Evolutionary conservation across 495 filamentous ascomycete species (phyloP).

Genomic region (Viridothelium virens): DNA sequence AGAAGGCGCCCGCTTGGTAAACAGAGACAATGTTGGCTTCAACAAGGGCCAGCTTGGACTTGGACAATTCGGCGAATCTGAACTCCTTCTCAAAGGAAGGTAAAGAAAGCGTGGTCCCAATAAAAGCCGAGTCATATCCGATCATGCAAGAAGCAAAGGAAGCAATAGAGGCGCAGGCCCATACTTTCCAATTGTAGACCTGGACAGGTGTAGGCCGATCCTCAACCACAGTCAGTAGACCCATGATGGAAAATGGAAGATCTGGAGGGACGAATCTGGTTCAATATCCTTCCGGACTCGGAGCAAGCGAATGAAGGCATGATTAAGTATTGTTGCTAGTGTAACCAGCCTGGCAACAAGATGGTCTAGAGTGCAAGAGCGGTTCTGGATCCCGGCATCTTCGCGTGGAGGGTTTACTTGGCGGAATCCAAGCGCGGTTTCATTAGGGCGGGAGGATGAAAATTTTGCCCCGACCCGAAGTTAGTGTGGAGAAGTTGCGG

Average conservation of each 20-base stretch:
- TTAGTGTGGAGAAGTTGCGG: not conserved
- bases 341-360: not conserved
- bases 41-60: slow-evolving; percentile 40
- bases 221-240: slow-evolving; percentile 47
- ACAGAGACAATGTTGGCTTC: slow-evolving; percentile 58
- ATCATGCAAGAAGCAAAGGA: slow-evolving; percentile 66
- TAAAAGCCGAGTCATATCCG: slow-evolving; percentile 65
- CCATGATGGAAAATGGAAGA: slow-evolving; percentile 15
- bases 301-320: not conserved
- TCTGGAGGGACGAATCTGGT: not conserved
- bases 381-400: not conserved
- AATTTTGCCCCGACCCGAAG: not conserved
- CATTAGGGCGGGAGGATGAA: not conserved
- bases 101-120: slow-evolving; percentile 59
- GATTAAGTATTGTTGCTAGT: not conserved
- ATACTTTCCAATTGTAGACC: slow-evolving; percentile 74
- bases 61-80: slow-evolving; percentile 40
- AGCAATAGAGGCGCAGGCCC: slow-evolving; percentile 52
- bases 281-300: not conserved
- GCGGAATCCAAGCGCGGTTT: not conserved
- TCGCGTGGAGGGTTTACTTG: not conserved
- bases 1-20: slow-evolving; percentile 62
- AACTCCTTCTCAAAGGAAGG: slow-evolving; percentile 54
- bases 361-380: not conserved
- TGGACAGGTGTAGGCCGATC: slow-evolving; percentile 55